Evolutionary conservation across 805 yeast species (phyloP).

Genomic region (Maudiozyma bulderi): DNA sequence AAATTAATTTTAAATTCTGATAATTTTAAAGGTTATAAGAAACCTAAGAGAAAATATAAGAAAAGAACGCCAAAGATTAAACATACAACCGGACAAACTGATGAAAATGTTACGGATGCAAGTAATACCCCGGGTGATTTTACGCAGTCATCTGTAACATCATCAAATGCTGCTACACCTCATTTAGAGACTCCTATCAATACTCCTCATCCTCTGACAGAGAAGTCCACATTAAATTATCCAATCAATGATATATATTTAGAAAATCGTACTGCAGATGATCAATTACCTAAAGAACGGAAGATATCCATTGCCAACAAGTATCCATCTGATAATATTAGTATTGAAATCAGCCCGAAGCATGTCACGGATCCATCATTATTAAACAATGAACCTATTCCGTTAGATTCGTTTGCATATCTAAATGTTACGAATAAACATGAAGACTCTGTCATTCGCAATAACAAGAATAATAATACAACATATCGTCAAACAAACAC

Average conservation of each 20-base stretch:
- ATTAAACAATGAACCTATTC: neutral
- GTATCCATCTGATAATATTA: neutral
- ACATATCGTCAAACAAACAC: neutral
- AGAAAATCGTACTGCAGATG: neutral
- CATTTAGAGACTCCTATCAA: neutral
- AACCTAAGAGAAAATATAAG: slow-evolving; percentile 11
- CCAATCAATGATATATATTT: neutral
- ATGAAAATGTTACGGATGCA: slow-evolving; percentile 16
- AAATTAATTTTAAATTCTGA: slow-evolving; percentile 23
- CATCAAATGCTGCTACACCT: slow-evolving; percentile 10
- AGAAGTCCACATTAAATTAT: neutral
- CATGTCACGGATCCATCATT: neutral
- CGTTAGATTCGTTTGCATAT: neutral
- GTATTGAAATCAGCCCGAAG: neutral
- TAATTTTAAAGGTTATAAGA: slow-evolving; percentile 16
- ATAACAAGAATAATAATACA: neutral
- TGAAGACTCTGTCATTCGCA: neutral
- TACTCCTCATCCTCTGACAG: neutral
- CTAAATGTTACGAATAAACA: neutral
- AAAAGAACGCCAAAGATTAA: slow-evolving; percentile 17
- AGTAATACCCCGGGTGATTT: neutral
- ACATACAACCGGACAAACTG: slow-evolving; percentile 12
- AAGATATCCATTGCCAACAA: neutral
- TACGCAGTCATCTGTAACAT: neutral
- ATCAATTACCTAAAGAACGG: neutral